Conservation (phyloP, 495 filamentous ascomycete species). For the Hyaloscypha hepaticicola region DNA sequence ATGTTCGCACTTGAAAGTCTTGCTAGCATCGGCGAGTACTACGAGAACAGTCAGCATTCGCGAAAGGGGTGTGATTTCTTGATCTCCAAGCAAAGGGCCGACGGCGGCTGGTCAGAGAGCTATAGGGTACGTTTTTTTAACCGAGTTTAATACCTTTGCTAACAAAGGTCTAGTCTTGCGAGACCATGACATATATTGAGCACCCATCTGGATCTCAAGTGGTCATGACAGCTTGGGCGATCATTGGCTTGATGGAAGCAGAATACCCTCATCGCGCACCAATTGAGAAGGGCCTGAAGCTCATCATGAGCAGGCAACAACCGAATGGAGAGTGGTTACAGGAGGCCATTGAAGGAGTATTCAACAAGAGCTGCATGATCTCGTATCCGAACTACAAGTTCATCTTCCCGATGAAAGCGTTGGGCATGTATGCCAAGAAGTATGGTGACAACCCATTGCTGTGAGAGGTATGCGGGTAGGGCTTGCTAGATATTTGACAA, state of each 20-base stretch:
- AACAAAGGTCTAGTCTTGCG: slow-evolving; percentile 46
- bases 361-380: slow-evolving; percentile 99
- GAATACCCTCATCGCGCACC: slow-evolving; percentile 73
- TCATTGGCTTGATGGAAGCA: slow-evolving; percentile 81
- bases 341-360: slow-evolving; percentile 95
- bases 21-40: slow-evolving; percentile 76
- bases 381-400: slow-evolving; percentile 99
- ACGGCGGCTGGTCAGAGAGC: slow-evolving; percentile 96
- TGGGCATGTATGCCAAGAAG: slow-evolving; percentile 77
- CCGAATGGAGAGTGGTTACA: slow-evolving; percentile 91
- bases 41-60: slow-evolving; percentile 66
- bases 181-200: slow-evolving; percentile 51
- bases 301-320: slow-evolving; percentile 84
- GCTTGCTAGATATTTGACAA: background rate
- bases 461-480: background rate
- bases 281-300: slow-evolving; percentile 69
- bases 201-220: slow-evolving; percentile 69
- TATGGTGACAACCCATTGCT: slow-evolving; percentile 58
- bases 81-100: slow-evolving; percentile 73
- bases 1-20: slow-evolving; percentile 94
- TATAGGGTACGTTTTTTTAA: slow-evolving; percentile 67
- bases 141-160: slow-evolving; percentile 9
- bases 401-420: slow-evolving; percentile 88
- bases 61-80: slow-evolving; percentile 83
- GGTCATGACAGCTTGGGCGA: slow-evolving; percentile 90